These are phyloP conservation scores for Aspergillus neoniger DNA, from an alignment of 2,329 filamentous ascomycete genomes.

Conservation along the genomic window DNA sequence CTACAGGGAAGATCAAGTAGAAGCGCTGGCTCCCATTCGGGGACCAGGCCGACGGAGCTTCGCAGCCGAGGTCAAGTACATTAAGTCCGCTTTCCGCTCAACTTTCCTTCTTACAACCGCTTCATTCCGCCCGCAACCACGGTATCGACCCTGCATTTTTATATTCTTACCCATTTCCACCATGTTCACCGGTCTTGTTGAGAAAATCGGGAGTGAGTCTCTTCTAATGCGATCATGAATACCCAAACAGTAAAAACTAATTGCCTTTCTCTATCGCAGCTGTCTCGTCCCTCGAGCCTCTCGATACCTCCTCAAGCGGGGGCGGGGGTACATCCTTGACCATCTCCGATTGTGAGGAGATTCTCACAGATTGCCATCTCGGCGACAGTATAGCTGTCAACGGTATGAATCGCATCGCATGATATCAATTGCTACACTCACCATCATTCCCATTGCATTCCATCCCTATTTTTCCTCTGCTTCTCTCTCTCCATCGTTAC, in stretches of 20 bases:
- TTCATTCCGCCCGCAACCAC: slow-evolving; percentile 14
- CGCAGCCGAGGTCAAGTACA: slow-evolving; percentile 5
- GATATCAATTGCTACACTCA: too few species aligned
- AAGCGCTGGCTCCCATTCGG: neutral
- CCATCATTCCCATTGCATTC: too few species aligned
- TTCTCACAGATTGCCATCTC: slow-evolving; percentile 79
- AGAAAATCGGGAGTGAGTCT: slow-evolving; percentile 82
- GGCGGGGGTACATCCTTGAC: slow-evolving; percentile 86
- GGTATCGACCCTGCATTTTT: neutral
- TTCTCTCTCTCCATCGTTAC: neutral
- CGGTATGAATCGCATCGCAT: slow-evolving; percentile 51
- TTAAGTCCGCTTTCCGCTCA: neutral
- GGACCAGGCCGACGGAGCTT: neutral
- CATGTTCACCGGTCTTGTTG: slow-evolving; percentile 97
- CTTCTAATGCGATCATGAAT: slow-evolving; percentile 14
- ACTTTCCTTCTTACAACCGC: slow-evolving; percentile 2
- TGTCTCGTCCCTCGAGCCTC: slow-evolving; percentile 76
- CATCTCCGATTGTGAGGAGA: slow-evolving; percentile 72
- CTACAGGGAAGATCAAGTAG: neutral
- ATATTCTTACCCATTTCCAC: slow-evolving; percentile 1
- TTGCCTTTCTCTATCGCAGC: slow-evolving; percentile 53
- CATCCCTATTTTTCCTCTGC: neutral
- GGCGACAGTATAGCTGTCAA: slow-evolving; percentile 96
- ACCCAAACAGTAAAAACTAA: neutral
- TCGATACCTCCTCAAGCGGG: slow-evolving; percentile 70